These are phyloP conservation scores for Trichoderma asperellum DNA, from an alignment of 2,329 filamentous ascomycete species.

Conservation along the genomic window DNA sequence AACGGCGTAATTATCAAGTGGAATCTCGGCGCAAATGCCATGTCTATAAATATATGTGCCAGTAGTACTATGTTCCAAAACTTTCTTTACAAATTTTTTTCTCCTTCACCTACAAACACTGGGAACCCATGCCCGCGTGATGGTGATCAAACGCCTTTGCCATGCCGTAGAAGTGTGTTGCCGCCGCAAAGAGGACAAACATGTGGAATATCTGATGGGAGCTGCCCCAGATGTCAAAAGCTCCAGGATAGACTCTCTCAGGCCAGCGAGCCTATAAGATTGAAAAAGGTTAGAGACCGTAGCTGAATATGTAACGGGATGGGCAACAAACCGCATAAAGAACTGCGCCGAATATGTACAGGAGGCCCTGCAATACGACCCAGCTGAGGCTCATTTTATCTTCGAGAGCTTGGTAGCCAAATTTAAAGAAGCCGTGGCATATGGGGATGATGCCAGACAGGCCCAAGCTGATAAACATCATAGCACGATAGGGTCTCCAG, in stretches of 20 bases:
- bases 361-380: conserved; percentile 75
- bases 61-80: neutral
- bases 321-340: conserved; percentile 74
- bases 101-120: conserved; percentile 45
- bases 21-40: conserved; percentile 13
- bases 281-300: neutral
- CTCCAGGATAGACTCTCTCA: conserved; percentile 75
- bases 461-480: conserved; percentile 89
- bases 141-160: conserved; percentile 84
- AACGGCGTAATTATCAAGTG: conserved; percentile 16
- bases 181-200: conserved; percentile 80
- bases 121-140: conserved; percentile 63
- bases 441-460: conserved; percentile 83
- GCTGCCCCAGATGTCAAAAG: conserved; percentile 87
- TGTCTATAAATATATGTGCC: neutral
- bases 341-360: conserved; percentile 85
- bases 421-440: conserved; percentile 71
- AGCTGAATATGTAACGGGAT: neutral
- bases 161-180: conserved; percentile 79
- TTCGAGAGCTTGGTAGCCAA: conserved; percentile 68
- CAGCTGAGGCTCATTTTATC: conserved; percentile 78
- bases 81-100: neutral
- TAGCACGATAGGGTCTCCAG: conserved; percentile 82
- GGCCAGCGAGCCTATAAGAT: conserved; percentile 71
- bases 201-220: conserved; percentile 97